Evolutionary conservation across 768 basidiomycete species (phyloP).

Genomic region (Boletus coccyginus): DNA sequence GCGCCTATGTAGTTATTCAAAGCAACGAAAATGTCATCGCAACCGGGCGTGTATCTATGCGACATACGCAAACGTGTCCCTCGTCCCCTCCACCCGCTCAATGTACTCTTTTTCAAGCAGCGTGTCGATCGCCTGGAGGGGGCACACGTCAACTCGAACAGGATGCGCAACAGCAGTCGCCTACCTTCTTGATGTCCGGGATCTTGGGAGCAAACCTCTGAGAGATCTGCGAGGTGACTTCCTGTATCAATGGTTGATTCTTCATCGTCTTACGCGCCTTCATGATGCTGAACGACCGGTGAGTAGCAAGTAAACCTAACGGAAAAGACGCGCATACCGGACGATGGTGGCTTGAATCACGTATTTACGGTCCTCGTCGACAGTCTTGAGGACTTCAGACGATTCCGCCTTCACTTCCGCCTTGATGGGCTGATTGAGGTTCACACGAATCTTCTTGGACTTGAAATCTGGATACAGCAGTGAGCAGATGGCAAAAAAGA

Average conservation of each 20-base stretch:
- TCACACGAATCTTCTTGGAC: constrained; percentile 91
- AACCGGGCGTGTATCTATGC: constrained; percentile 23
- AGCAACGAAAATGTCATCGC: not conserved
- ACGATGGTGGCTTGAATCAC: constrained; percentile 95
- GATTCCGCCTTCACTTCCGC: constrained; percentile 92
- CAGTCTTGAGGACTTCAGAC: constrained; percentile 85
- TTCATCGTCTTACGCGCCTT: constrained; percentile 95
- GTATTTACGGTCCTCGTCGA: constrained; percentile 96
- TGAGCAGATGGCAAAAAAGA: not conserved
- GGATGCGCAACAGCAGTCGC: not conserved
- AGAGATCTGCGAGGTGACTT: constrained; percentile 87
- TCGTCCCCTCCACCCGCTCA: constrained; percentile 88
- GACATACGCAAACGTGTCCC: constrained; percentile 59
- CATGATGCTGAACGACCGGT: constrained; percentile 66
- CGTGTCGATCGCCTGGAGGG: constrained; percentile 77
- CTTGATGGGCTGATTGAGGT: constrained; percentile 90
- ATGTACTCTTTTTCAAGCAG: constrained; percentile 97
- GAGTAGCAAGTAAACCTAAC: not conserved
- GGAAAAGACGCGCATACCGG: constrained; percentile 38
- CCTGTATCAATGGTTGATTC: constrained; percentile 85
- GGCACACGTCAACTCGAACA: not conserved
- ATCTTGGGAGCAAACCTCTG: constrained; percentile 91
- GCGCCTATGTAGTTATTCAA: not conserved
- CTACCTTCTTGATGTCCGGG: constrained; percentile 93
- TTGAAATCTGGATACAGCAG: constrained; percentile 61